These are phyloP conservation scores for Azolla pinnata DNA, from an alignment of 75 land plant genomes.

Conservation along the genomic window DNA sequence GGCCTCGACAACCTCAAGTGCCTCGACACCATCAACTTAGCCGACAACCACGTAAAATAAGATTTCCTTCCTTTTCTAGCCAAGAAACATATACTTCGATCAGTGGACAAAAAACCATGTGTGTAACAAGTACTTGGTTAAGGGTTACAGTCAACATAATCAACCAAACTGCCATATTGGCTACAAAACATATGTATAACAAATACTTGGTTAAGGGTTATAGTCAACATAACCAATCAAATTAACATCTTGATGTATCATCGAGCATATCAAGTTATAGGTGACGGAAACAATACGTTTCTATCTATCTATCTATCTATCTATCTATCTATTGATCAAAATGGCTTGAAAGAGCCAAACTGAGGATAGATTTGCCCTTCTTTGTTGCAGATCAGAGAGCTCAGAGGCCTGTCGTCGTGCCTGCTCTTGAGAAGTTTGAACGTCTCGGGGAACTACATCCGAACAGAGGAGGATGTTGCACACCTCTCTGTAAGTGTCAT, in stretches of 20 bases:
- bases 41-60: constrained; percentile 27
- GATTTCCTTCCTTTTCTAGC: neutral
- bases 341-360: neutral
- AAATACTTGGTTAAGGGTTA: too few relatives aligned
- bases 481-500: constrained; percentile 19
- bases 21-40: constrained; percentile 25
- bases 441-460: constrained; percentile 27
- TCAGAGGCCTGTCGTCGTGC: constrained; percentile 19
- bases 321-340: neutral
- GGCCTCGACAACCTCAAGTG: constrained; percentile 24
- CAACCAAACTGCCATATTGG: too few relatives aligned
- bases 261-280: too few relatives aligned
- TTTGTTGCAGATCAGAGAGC: constrained; percentile 19
- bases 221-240: too few relatives aligned
- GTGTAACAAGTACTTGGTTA: too few relatives aligned
- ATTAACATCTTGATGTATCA: too few relatives aligned
- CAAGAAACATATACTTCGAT: too few relatives aligned
- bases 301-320: constrained; percentile 3
- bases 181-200: too few relatives aligned
- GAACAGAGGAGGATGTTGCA: constrained; percentile 15
- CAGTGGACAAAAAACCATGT: too few relatives aligned
- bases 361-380: too few relatives aligned
- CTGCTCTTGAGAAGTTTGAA: constrained; percentile 20
- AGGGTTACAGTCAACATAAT: too few relatives aligned
- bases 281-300: too few relatives aligned